Evolutionary conservation across 1,284 basidiomycete species (phyloP), one percentile per base, ranked within the genome.

Genomic region (Trichosporon sp.): DNA sequence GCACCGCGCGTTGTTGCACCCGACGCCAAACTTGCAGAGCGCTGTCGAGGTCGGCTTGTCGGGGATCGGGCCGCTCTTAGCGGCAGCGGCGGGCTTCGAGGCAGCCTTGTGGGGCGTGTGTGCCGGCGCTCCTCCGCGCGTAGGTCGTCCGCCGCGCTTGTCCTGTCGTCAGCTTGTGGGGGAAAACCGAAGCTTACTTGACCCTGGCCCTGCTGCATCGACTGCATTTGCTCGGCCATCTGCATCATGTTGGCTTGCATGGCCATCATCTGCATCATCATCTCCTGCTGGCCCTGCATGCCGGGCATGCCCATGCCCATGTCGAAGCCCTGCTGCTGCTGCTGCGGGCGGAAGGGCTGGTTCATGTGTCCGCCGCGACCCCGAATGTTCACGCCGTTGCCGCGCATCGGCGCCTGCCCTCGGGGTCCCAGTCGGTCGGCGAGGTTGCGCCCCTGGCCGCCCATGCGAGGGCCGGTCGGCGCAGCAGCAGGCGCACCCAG

Each of bases 1-100:
- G 82, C 95, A 98, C 67, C 90, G 86, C 0, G 91, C 87, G 82
- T 96, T 96, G 67, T 90, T 91, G 84, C 95, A 98, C 76, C 94
- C 95, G 26, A 91, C 87, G 5, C 88, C 90, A 76, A 91, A 97
- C 85, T 96, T 96, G 89, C 95, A 98, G 21, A 98, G 85, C 16
- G 81, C 81, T 26, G 80, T 81, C n/a, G 82, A 81, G 4, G 77
- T 70, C 5, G 86, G 86, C 71, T 83, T 83, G 51, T 78, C 78
- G 14, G 85, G 85, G 8, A 85, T 78, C 11, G 83, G 78, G 3
- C 78, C 78, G 4, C 38, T 68, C 43, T 46, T 46, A 46, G 43
- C 43, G 43, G 16, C 43, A 4, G 43, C 43, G 2, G 4, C 16
- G 4, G 59, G 59, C 64, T 63, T 63, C 11, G 54, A 12, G 21